phyloP scores from a whole-genome alignment of 73 alveolate species.

The Diophrys sp. region DNA sequence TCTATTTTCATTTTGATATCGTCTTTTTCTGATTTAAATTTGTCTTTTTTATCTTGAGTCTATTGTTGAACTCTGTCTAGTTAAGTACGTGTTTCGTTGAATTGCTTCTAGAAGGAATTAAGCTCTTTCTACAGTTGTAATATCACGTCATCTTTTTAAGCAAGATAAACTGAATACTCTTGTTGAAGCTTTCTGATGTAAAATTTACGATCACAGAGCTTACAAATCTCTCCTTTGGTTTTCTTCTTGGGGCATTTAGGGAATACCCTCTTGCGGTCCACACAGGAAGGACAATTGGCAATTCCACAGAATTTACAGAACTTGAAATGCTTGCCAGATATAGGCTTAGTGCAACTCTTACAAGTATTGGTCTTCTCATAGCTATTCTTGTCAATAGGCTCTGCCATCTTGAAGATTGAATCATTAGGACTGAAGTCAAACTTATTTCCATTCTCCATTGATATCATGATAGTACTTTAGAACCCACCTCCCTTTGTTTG shows the following conservation, averaged over 20 bases:
- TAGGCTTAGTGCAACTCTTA: not conserved
- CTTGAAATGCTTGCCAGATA: not conserved
- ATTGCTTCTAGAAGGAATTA: not conserved
- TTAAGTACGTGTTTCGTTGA: not conserved
- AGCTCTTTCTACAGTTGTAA: not conserved
- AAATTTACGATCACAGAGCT: not conserved
- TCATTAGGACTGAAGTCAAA: not conserved
- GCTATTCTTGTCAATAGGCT: not conserved
- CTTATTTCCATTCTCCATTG: not conserved
- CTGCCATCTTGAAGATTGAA: not conserved
- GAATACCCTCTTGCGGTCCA: not conserved
- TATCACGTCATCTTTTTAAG: not conserved
- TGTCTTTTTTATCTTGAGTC: not conserved
- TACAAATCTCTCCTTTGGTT: not conserved
- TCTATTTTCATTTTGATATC: not conserved
- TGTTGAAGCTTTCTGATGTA: not conserved
- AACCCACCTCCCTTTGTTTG: not conserved
- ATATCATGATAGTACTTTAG: not conserved
- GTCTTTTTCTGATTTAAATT: not conserved
- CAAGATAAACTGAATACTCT: not conserved
- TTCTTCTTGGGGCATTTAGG: not conserved
- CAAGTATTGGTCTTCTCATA: not conserved
- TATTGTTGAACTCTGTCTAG: not conserved
- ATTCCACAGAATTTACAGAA: not conserved
- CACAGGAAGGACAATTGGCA: not conserved